These are phyloP conservation scores for Melaleuca quinquenervia DNA, from an alignment of 345 rosid genomes.

Conservation along the genomic window DNA sequence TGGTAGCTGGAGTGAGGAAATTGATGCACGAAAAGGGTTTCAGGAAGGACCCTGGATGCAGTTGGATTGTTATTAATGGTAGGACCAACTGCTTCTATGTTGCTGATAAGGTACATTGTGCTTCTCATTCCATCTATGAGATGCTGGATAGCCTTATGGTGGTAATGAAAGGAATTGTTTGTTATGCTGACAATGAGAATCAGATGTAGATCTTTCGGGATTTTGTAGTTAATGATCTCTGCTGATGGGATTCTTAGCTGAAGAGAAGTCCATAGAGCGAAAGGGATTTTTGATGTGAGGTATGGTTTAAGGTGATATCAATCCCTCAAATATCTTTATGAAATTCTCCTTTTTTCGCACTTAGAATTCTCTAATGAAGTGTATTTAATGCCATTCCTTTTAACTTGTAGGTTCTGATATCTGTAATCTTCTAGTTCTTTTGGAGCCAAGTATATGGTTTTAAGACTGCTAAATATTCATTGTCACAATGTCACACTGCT, in stretches of 20 bases:
- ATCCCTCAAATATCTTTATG: not conserved
- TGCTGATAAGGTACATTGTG: slow-evolving; percentile 43
- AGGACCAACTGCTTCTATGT: slow-evolving; percentile 39
- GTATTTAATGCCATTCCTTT: not conserved
- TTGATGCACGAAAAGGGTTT: slow-evolving; percentile 46
- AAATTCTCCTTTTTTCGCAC: not conserved
- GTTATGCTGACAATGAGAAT: slow-evolving; percentile 6
- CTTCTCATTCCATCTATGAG: slow-evolving; percentile 28
- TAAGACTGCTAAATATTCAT: not conserved
- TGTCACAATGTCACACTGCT: not conserved
- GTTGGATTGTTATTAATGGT: slow-evolving; percentile 48
- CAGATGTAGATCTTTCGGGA: not conserved
- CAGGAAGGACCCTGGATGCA: slow-evolving; percentile 61
- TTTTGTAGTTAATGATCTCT: not conserved
- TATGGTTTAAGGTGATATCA: not conserved
- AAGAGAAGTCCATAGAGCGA: not conserved
- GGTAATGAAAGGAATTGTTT: slow-evolving; percentile 28
- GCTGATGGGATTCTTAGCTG: not conserved
- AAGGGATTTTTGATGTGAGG: not conserved
- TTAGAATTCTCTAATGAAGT: not conserved
- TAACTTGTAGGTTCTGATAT: not conserved
- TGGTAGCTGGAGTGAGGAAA: slow-evolving; percentile 49
- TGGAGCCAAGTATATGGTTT: not conserved
- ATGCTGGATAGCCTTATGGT: slow-evolving; percentile 31
- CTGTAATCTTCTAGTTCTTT: not conserved